A percentile compares a stretch with the other conserved stretches of the same genome.
Evolutionary conservation across 2,329 filamentous ascomycete species (phyloP).

Genomic region (Chalara sp.): DNA sequence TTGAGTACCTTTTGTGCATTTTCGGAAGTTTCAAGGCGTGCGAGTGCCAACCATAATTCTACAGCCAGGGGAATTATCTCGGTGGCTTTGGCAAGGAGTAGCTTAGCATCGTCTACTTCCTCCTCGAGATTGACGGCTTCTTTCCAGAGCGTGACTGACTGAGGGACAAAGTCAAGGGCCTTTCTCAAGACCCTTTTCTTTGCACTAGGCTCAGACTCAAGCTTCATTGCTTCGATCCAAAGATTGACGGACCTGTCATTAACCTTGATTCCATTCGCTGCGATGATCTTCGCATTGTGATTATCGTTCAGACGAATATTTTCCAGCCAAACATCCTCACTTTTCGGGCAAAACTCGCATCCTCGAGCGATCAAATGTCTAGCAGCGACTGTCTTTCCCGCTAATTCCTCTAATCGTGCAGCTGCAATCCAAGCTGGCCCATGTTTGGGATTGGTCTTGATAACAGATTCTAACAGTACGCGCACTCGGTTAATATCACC

Average conservation of each 20-base stretch:
- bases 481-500: conserved; percentile 94
- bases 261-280: conserved; percentile 84
- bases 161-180: conserved; percentile 85
- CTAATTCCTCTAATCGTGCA: conserved; percentile 84
- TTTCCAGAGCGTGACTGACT: conserved; percentile 97
- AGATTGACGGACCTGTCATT: conserved; percentile 83
- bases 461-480: conserved; percentile 89
- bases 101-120: conserved; percentile 75
- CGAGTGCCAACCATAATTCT: conserved; percentile 91
- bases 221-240: conserved; percentile 92
- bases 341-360: conserved; percentile 86
- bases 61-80: conserved; percentile 91
- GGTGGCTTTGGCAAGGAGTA: conserved; percentile 89
- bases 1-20: conserved; percentile 95
- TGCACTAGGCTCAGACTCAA: conserved; percentile 74
- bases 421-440: conserved; percentile 95
- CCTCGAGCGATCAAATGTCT: conserved; percentile 83
- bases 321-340: conserved; percentile 92
- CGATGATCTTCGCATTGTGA: conserved; percentile 92
- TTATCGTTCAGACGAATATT: conserved; percentile 90
- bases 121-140: conserved; percentile 94
- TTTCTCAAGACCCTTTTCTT: conserved; percentile 92
- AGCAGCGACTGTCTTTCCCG: conserved; percentile 84
- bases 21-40: conserved; percentile 79
- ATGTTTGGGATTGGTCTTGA: conserved; percentile 93